These are phyloP conservation scores for Tympanopsis confertula DNA, from an alignment of 2,329 filamentous ascomycete species.

Conservation along the genomic window DNA sequence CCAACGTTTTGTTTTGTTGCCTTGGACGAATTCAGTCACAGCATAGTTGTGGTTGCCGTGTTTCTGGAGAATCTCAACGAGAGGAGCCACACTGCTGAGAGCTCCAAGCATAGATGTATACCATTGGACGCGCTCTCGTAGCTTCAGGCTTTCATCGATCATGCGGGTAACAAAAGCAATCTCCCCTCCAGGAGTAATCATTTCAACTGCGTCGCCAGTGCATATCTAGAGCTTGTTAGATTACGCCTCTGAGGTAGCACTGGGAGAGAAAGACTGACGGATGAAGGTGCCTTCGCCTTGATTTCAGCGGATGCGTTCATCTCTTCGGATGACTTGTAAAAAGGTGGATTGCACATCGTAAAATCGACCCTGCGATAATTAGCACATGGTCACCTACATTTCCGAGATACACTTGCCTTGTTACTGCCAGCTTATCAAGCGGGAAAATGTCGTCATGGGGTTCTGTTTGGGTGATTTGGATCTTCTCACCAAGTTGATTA, in stretches of 20 bases:
- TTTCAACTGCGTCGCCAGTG: slow-evolving; percentile 45
- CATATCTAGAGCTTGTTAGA: background rate
- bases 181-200: slow-evolving; percentile 51
- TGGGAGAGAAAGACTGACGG: slow-evolving; percentile 25
- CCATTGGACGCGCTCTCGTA: slow-evolving; percentile 40
- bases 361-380: slow-evolving; percentile 36
- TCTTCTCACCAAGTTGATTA: slow-evolving; percentile 36
- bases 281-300: slow-evolving; percentile 39
- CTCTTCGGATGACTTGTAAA: slow-evolving; percentile 43
- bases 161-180: slow-evolving; percentile 45
- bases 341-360: slow-evolving; percentile 58
- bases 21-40: slow-evolving; percentile 42
- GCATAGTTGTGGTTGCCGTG: slow-evolving; percentile 43
- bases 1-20: slow-evolving; percentile 48
- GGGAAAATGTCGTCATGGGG: slow-evolving; percentile 34
- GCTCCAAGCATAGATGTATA: slow-evolving; percentile 55
- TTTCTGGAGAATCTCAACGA: slow-evolving; percentile 36
- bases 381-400: slow-evolving; percentile 1
- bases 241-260: no score
- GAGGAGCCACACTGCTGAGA: slow-evolving; percentile 33
- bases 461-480: slow-evolving; percentile 32
- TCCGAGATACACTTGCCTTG: slow-evolving; percentile 6
- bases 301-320: slow-evolving; percentile 35
- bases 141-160: slow-evolving; percentile 37
- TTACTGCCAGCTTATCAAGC: slow-evolving; percentile 23